Evolutionary conservation across 1,284 basidiomycete species (phyloP).

Genomic region (Trametes sp.): DNA sequence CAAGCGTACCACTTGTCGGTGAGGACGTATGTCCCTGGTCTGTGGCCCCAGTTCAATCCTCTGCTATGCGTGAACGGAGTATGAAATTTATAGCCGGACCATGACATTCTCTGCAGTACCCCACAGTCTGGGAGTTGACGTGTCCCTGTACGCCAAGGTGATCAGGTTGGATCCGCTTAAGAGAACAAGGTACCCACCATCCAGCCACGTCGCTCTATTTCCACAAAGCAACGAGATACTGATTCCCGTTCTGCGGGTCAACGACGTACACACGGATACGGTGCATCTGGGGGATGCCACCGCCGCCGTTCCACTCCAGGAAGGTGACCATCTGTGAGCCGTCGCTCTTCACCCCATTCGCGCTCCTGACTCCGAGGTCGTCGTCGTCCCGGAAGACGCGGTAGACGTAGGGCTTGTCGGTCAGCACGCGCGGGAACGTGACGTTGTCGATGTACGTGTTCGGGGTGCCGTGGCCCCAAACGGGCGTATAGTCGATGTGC

Average conservation of each 20-base stretch:
- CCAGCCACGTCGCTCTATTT: conserved; percentile 1
- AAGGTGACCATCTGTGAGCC: conserved; percentile 36
- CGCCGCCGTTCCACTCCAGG: conserved; percentile 33
- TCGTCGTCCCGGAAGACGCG: conserved; percentile 26
- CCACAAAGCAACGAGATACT: conserved; percentile 29
- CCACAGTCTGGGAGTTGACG: no score
- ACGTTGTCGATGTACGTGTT: conserved; percentile 31
- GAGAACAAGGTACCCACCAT: no score
- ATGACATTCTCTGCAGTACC: no score
- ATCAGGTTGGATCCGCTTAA: no score
- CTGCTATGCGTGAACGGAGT: no score
- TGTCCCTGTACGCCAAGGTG: no score
- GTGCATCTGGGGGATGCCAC: conserved; percentile 20
- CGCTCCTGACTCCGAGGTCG: conserved; percentile 29
- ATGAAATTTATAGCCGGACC: no score
- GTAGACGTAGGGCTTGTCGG: conserved; percentile 31
- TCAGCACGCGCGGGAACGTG: conserved; percentile 29
- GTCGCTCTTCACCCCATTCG: conserved; percentile 19
- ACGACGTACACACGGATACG: conserved; percentile 32
- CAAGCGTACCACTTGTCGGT: no score
- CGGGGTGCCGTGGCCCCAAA: conserved; percentile 34
- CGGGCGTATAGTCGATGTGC: conserved; percentile 24
- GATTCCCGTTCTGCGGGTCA: conserved; percentile 22
- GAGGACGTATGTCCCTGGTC: no score
- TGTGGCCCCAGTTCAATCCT: no score